Evolutionary conservation across 2,329 filamentous ascomycete genomes (phyloP).

Genomic region (Ophiocordyceps camponoti-leonardi): DNA sequence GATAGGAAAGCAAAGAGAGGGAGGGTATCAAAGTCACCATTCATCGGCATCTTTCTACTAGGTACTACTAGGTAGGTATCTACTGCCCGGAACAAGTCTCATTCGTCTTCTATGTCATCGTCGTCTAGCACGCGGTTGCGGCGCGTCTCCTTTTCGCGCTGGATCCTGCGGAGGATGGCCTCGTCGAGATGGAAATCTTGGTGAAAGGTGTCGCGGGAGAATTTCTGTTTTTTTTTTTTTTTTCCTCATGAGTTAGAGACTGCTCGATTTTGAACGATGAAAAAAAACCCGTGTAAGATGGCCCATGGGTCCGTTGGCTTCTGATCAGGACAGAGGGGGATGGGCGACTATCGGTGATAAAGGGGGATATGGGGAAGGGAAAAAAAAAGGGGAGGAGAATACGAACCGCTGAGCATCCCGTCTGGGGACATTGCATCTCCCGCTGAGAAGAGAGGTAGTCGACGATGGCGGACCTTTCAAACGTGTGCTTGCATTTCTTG

Average conservation of each 20-base stretch:
- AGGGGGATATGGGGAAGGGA: not conserved
- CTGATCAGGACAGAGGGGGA: too few relatives aligned
- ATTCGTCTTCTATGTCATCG: constrained; percentile 12
- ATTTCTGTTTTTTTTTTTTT: constrained; percentile 23
- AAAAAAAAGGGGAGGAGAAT: not conserved
- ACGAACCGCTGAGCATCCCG: constrained; percentile 43
- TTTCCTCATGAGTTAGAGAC: too few relatives aligned
- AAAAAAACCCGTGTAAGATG: too few relatives aligned
- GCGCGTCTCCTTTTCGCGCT: constrained; percentile 30
- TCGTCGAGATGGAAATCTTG: constrained; percentile 39
- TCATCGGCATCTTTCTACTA: not conserved
- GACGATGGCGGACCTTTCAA: constrained; percentile 47
- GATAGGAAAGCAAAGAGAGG: not conserved
- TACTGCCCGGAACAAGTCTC: too few relatives aligned
- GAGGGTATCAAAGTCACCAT: not conserved
- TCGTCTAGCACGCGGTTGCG: constrained; percentile 26
- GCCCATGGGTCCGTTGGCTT: too few relatives aligned
- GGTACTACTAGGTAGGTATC: too few relatives aligned
- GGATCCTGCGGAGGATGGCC: constrained; percentile 38
- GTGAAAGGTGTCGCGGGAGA: constrained; percentile 20
- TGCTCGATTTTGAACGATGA: too few relatives aligned
- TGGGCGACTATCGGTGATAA: too few relatives aligned
- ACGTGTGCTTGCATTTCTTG: constrained; percentile 51
- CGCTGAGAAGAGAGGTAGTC: constrained; percentile 29
- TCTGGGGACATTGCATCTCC: constrained; percentile 41